A percentile compares a stretch with the other conserved stretches of the same genome.
Evolutionary conservation across 345 rosid genomes (phyloP).

Genomic region (Salix arbutifolia): DNA sequence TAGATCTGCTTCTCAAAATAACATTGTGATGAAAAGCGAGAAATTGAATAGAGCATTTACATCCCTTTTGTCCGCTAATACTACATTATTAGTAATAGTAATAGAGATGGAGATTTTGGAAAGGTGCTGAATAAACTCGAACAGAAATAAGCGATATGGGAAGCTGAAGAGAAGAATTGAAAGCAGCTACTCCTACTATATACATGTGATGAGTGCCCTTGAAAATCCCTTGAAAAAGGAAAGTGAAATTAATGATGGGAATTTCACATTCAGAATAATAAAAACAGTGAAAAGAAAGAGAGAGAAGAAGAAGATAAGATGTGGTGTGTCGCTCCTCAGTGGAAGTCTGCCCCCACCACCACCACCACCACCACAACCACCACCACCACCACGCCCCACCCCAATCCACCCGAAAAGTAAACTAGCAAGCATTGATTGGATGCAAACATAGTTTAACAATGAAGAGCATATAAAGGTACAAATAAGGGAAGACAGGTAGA

Average conservation of each 20-base stretch:
- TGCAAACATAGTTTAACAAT: not conserved
- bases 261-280: not conserved
- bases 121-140: not conserved
- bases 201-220: not conserved
- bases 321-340: not conserved
- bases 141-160: not conserved
- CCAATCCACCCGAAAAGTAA: not conserved
- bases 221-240: not conserved
- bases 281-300: not conserved
- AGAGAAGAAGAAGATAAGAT: not conserved
- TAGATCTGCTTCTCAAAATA: not conserved
- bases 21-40: not conserved
- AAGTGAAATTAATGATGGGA: not conserved
- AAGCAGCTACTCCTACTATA: no score
- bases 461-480: not conserved
- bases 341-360: not conserved
- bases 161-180: not conserved
- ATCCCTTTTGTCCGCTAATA: not conserved
- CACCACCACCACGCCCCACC: not conserved
- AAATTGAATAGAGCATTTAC: not conserved
- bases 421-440: not conserved
- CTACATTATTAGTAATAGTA: not conserved
- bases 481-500: not conserved
- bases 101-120: not conserved
- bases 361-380: not conserved